Evolutionary conservation across 2,329 filamentous ascomycete species (phyloP), one percentile per base, ranked within the genome.

Genomic region (Cordyceps farinosa): DNA sequence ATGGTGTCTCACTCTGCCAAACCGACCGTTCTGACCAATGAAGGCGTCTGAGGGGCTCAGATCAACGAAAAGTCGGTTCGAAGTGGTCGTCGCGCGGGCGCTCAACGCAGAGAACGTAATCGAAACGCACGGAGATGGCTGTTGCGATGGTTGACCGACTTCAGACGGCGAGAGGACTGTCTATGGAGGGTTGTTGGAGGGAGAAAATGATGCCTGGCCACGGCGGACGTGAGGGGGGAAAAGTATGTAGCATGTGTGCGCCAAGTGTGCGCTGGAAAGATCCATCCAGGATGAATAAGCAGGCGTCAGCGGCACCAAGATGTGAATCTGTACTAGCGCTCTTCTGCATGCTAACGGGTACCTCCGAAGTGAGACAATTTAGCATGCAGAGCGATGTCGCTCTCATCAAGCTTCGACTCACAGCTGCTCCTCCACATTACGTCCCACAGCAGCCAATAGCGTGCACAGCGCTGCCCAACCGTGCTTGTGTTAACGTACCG

Each of bases 31-130:
- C 75, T 73, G 71, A 80, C 85, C 84, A 87, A 80, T 85, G 70
- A 87, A 87, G 85, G 85, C 79, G 81, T 87, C 85, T 80, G 80
- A 75, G 72, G 68, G 67, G 66, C 68, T 69, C 74, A 76, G 72
- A 76, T 69, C 74, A 74, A 66, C 67, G 73, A 76, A 73, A 66
- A 72, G 73, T 76, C 73, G 74, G 74, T 71, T 70, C 66, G 69
- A 74, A 74, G 70, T 69, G 69, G 69, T 70, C 64, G 68, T 65
- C 67, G 66, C 68, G 58, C 32, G 53, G 47, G 59, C 63, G 63
- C 63, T 65, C 58, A 61, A 66, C 70, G 69, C 68, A 66, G 62
- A 61, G 29, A 52, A 52, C 45, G 51, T 36, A 30, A 22, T 64
- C 48, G 36, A n/a, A 55, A 22, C 17, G 48, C 54, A 52, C 61